Evolutionary conservation across 139 green algal genomes (phyloP), one percentile per base, ranked within the genome.

Genomic region (Chlorella sp.): DNA sequence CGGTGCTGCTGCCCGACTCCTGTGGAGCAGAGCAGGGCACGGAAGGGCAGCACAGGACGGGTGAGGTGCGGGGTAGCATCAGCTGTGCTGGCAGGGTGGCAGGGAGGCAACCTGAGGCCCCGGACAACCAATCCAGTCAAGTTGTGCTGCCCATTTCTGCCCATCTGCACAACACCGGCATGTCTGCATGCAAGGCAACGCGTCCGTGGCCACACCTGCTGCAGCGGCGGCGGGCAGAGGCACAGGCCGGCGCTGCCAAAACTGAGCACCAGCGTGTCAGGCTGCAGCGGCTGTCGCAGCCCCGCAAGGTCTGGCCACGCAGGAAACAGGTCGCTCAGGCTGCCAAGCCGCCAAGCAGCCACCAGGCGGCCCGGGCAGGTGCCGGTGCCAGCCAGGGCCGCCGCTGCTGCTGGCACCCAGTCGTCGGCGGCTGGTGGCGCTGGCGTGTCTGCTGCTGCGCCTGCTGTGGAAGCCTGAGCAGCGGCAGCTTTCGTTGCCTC

Each of bases 201-300:
- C n/a, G n/a, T n/a, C n/a, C n/a, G n/a, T 9, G 44, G 32, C n/a
- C 44, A 1, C 32, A 74, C 65, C 65, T 44, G 65, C 39, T 41
- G 41, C 39, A 63, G n/a, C 30, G 67, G 80, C 7, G 80, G 80
- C 18, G 80, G 80, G 65, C 67, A 78, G 4, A 85, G 65, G 30
- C 68, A 78, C 21, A n/a, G 28, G 18, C 69, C 81, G 47, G 12
- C 51, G 51, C 51, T 64, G 38, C n/a, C 36, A 71, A 71, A 80
- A n/a, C 34, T 86, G 36, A 86, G 70, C 25, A 80, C 56, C 36
- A 86, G 62, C 25, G 69, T 86, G 70, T 86, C 47, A 26, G 69
- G 81, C 55, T 56, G 47, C n/a, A 86, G 70, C 36, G 81, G 38
- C 55, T 74, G 55, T 7, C 26, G 55, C 55, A 86, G 56, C 21